phyloP scores from a whole-genome alignment of 164 flowering plant genomes.

The Warburgia ugandensis region DNA sequence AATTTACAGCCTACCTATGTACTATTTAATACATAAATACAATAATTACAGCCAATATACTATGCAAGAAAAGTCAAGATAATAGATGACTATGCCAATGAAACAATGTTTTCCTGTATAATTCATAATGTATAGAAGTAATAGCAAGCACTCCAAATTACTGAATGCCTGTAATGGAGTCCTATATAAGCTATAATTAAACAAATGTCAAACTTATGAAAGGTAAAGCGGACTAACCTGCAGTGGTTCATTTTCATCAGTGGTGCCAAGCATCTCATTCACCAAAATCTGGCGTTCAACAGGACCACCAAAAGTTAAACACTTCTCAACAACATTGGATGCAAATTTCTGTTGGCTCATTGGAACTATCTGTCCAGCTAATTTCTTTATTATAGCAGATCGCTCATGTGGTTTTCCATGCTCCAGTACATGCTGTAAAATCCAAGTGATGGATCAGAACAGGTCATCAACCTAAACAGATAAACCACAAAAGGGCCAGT shows the following conservation, averaged over 20 bases:
- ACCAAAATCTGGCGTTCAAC: constrained; percentile 75
- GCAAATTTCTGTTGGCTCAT: constrained; percentile 99
- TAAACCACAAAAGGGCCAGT: background rate
- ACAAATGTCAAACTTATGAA: background rate
- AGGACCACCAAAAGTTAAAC: constrained; percentile 76
- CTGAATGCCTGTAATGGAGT: no score
- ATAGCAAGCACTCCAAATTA: no score
- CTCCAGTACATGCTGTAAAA: constrained; percentile 86
- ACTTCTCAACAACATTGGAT: constrained; percentile 97
- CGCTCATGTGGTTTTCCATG: constrained; percentile 94
- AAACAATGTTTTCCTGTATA: no score
- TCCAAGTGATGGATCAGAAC: background rate
- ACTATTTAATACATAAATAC: no score
- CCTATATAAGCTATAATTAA: background rate
- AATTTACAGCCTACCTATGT: no score
- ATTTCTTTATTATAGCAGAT: constrained; percentile 63
- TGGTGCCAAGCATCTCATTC: constrained; percentile 91
- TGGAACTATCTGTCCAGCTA: constrained; percentile 88
- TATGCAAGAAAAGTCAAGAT: no score
- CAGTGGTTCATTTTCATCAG: constrained; percentile 95
- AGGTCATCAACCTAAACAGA: background rate
- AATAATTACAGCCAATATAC: no score
- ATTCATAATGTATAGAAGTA: no score
- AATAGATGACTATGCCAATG: no score
- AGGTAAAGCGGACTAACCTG: constrained; percentile 48